Evolutionary conservation across 805 yeast genomes (phyloP).

Genomic region (Pichia membranifaciens): DNA sequence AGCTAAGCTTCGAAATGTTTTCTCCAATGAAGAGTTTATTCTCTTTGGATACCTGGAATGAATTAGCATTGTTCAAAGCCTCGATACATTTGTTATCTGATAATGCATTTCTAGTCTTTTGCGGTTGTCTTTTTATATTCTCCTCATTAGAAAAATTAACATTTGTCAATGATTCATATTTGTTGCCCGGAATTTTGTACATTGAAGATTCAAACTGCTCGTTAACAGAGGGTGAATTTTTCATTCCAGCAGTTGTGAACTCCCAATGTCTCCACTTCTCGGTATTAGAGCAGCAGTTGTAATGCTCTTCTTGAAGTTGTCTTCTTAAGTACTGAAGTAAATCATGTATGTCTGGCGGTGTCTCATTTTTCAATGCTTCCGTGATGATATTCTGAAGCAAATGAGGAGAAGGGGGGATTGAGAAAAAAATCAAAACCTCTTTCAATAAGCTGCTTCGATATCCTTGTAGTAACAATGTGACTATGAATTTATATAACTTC

Average conservation of each 20-base stretch:
- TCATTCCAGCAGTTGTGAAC: conserved; percentile 3
- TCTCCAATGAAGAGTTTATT: too few species aligned
- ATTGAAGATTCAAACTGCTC: too few species aligned
- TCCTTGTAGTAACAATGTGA: conserved; percentile 16
- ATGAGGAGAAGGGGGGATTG: conserved; percentile 25
- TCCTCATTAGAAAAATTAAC: too few species aligned
- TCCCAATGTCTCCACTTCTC: conserved; percentile 10
- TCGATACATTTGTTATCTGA: too few species aligned
- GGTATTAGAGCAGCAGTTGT: conserved; percentile 16
- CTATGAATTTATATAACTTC: conserved; percentile 19
- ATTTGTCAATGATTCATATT: too few species aligned
- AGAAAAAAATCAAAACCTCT: conserved; percentile 23
- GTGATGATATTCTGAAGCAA: conserved; percentile 14
- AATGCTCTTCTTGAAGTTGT: conserved; percentile 20
- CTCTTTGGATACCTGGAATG: too few species aligned
- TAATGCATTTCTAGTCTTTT: too few species aligned
- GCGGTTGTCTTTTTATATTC: too few species aligned
- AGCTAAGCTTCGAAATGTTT: background rate
- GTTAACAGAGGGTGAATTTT: background rate
- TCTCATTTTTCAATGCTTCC: conserved; percentile 12
- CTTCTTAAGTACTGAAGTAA: conserved; percentile 18
- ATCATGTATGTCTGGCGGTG: conserved; percentile 12
- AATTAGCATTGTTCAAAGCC: too few species aligned
- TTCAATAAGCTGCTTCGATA: conserved; percentile 19
- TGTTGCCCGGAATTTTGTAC: too few species aligned